Evolutionary conservation across 2,329 filamentous ascomycete species (phyloP), one percentile per base, ranked within the genome.

Genomic region (Hypocrella siamensis): DNA sequence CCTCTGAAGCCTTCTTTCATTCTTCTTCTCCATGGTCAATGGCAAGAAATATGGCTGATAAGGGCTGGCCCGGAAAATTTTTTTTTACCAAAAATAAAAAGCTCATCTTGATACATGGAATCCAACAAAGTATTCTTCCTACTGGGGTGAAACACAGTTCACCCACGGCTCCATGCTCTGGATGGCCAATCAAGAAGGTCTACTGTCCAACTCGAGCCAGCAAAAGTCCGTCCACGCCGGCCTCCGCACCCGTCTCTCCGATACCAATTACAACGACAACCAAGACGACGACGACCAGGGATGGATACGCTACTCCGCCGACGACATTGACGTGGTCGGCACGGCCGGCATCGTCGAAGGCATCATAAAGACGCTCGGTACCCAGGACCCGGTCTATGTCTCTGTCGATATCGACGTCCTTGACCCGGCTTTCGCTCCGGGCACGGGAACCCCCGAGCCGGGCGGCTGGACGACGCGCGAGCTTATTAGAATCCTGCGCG

Each of bases 161-260:
- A 93, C 77, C 47, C 85, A 93, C 53, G 85, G 86, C 4, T 82
- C 73, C 42, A 90, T 93, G 75, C 93, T 93, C 64, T 88, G 83
- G 79, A 69, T 88, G 42, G 85, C 85, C 5, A 75, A 76, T 30
- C 74, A 75, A 19, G 85, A 93, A 52, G 82, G 81, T 0, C 59
- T 93, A 17, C 75, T 93, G 35, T 65, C 70, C 37, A 86, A 88
- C n/a, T 52, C 40, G 48, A 11, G 77, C 70, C 1, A 70, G 68
- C 7, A 79, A 90, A 59, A 63, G 19, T 79, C 71, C 0, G 81
- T 90, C 5, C 85, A 93, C 52, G 85, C 82, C 0, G 85, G 85
- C 2, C 61, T 93, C 31, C 75, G 85, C 28, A 92, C 83, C 0
- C 67, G 83, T 4, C 63, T 93, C 5, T 74, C 70, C 0, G 76